Evolutionary conservation across 345 rosid species (phyloP).

Genomic region (Angophora floribunda): DNA sequence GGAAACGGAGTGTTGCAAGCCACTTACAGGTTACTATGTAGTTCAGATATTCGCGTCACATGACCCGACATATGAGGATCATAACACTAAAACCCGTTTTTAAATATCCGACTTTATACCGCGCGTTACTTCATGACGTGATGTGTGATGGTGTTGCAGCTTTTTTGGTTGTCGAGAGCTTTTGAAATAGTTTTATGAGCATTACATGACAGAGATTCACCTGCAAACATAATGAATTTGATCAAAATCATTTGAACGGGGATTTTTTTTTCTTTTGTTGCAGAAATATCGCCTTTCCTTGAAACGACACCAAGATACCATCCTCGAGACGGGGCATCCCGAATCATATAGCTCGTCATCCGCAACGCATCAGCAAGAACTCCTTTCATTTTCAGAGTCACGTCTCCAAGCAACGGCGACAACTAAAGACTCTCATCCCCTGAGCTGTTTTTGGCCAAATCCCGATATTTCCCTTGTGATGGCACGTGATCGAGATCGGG

Average conservation of each 20-base stretch:
- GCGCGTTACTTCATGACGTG: background rate
- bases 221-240: background rate
- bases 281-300: slow-evolving; percentile 27
- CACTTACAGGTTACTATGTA: slow-evolving; percentile 29
- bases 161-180: background rate
- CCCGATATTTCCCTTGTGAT: background rate
- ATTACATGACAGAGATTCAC: background rate
- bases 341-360: background rate
- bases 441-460: background rate
- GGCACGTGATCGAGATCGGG: background rate
- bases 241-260: background rate
- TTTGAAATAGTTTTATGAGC: background rate
- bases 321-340: background rate
- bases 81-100: background rate
- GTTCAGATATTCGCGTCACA: background rate
- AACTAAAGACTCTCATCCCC: background rate
- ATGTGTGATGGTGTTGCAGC: background rate
- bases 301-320: slow-evolving; percentile 9
- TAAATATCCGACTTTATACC: background rate
- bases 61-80: background rate
- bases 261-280: background rate
- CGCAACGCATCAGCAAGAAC: background rate
- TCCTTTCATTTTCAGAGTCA: background rate
- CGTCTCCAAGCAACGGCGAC: background rate
- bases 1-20: slow-evolving; percentile 27